Percentiles rank a stretch among this genome's conserved stretches.
Conservation (phyloP, 2,329 filamentous ascomycete species). For the Orbilia ellipsospora region DNA sequence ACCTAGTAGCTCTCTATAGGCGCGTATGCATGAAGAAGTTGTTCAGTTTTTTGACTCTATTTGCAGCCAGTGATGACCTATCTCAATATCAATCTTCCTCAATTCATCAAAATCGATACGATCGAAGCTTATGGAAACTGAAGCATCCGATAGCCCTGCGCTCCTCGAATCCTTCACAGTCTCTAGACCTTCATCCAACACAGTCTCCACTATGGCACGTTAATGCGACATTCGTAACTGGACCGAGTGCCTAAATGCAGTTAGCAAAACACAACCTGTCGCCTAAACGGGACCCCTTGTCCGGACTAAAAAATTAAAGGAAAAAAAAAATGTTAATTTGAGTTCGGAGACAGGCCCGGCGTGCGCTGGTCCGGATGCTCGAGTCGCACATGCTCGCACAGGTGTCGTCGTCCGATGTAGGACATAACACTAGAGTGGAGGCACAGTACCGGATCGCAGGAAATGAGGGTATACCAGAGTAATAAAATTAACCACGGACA, state of each 20-base stretch:
- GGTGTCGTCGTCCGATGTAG: conserved; percentile 8
- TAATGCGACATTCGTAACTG: background rate
- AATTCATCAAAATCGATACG: background rate
- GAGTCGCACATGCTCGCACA: background rate
- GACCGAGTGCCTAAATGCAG: background rate
- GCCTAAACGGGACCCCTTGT: conserved; percentile 34
- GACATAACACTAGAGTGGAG: background rate
- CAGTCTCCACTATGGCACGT: background rate
- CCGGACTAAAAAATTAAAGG: background rate
- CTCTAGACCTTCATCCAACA: background rate
- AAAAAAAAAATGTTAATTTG: background rate
- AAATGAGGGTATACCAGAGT: too few relatives aligned
- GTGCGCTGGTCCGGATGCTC: conserved; percentile 7
- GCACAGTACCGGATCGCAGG: too few relatives aligned
- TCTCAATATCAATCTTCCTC: too few relatives aligned
- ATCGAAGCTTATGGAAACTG: background rate
- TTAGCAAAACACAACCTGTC: background rate
- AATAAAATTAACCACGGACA: background rate
- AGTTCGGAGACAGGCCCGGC: conserved; percentile 17
- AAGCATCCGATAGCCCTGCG: background rate
- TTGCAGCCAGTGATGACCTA: too few relatives aligned
- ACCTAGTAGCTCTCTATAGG: too few relatives aligned
- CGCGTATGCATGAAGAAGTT: too few relatives aligned
- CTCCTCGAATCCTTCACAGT: background rate
- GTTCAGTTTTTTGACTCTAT: too few relatives aligned